Percentiles rank a stretch among this genome's conserved stretches.
phyloP scores from a whole-genome alignment of 164 flowering plant genomes.

The Aristolochia fimbriata region DNA sequence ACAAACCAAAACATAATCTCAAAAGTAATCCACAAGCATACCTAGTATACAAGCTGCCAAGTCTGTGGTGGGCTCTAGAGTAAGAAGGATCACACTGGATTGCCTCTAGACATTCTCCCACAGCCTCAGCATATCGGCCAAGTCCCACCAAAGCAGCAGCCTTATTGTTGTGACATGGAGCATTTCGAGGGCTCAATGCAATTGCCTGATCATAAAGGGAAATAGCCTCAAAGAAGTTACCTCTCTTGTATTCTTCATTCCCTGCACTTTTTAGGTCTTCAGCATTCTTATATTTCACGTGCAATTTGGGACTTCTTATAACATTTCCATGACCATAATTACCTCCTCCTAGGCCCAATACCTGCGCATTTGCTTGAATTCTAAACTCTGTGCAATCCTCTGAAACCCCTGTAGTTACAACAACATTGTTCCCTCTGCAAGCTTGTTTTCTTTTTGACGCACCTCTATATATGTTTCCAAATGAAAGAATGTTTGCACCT shows the following conservation, averaged over 20 bases:
- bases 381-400: too few relatives aligned
- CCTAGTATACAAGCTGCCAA: conserved; percentile 18
- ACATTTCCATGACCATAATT: too few relatives aligned
- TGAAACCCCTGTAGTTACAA: too few relatives aligned
- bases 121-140: conserved; percentile 14
- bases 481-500: conserved; percentile 1
- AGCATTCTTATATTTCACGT: too few relatives aligned
- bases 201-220: conserved; percentile 16
- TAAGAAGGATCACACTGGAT: conserved; percentile 14
- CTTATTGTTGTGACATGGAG: conserved; percentile 16
- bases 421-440: neutral
- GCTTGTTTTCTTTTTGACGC: neutral
- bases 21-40: neutral
- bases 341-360: too few relatives aligned
- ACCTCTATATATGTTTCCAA: conserved; percentile 12
- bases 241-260: conserved; percentile 16
- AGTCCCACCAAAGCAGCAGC: conserved; percentile 19
- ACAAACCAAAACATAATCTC: neutral
- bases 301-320: too few relatives aligned
- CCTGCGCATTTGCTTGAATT: too few relatives aligned
- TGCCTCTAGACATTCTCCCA: conserved; percentile 15
- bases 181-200: conserved; percentile 14
- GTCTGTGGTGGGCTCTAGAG: conserved; percentile 16
- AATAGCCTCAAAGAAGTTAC: conserved; percentile 12
- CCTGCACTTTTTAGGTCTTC: conserved; percentile 17